Conservation (phyloP, 192 early-diverging fungal species). For the Dissophora ornata region DNA sequence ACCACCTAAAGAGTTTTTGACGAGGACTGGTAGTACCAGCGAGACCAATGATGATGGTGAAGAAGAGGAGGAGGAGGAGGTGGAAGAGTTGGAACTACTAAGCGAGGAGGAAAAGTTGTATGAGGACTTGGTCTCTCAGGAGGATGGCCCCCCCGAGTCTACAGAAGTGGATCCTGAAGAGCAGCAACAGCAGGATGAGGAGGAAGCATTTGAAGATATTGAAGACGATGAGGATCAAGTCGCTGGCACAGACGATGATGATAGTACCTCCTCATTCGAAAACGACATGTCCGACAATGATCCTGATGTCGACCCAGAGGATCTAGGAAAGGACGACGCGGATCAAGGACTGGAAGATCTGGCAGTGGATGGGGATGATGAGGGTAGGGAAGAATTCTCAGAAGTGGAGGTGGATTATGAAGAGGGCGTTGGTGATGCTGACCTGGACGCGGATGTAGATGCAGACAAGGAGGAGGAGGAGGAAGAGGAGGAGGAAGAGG, state of each 20-base stretch:
- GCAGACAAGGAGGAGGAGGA: neutral
- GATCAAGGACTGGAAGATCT: conserved; percentile 32
- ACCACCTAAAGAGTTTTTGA: conserved; percentile 18
- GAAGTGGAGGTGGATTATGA: conserved; percentile 49
- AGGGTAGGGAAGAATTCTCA: conserved; percentile 2
- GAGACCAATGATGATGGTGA: neutral
- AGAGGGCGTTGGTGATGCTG: conserved; percentile 3
- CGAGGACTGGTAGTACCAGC: neutral
- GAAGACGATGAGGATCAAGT: conserved; percentile 13
- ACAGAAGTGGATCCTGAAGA: neutral
- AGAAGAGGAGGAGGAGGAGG: conserved; percentile 23
- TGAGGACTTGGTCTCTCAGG: too few species aligned
- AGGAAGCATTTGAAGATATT: conserved; percentile 1
- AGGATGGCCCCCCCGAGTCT: too few species aligned
- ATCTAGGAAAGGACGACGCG: conserved; percentile 13
- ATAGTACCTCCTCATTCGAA: neutral
- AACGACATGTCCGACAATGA: neutral
- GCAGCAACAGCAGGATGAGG: neutral
- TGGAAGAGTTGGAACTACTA: too few species aligned
- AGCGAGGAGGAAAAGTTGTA: too few species aligned
- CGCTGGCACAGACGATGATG: conserved; percentile 14
- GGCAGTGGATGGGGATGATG: conserved; percentile 10
- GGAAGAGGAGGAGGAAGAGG: neutral
- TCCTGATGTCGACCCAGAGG: neutral
- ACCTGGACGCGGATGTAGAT: conserved; percentile 1